phyloP scores from a whole-genome alignment of 2,329 filamentous ascomycete species.

The Aspergillus melleus region DNA sequence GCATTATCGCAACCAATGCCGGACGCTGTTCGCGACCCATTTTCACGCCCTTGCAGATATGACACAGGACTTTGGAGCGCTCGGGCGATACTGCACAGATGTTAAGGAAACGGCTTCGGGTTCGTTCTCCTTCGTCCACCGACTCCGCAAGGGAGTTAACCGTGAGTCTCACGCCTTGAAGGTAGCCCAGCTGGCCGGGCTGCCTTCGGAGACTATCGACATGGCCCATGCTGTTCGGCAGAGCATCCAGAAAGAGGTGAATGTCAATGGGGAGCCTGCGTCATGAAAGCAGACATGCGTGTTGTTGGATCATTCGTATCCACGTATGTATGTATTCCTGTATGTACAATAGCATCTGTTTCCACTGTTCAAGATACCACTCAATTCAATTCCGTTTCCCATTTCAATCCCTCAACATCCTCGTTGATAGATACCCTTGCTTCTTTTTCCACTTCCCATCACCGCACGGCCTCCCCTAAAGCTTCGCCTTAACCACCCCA shows the following conservation, averaged over 20 bases:
- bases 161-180: conserved; percentile 87
- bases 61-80: conserved; percentile 57
- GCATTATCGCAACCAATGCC: conserved; percentile 71
- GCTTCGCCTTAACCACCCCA: conserved; percentile 2
- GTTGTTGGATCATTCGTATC: background rate
- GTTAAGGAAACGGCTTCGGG: conserved; percentile 71
- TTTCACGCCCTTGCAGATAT: conserved; percentile 85
- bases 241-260: background rate
- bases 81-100: conserved; percentile 86
- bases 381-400: background rate
- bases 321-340: background rate
- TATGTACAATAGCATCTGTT: background rate
- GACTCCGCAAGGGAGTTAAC: conserved; percentile 78
- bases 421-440: background rate
- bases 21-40: conserved; percentile 90
- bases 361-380: background rate
- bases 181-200: conserved; percentile 82
- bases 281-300: background rate
- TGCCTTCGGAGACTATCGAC: conserved; percentile 71
- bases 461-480: background rate
- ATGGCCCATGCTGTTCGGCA: conserved; percentile 63
- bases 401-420: conserved; percentile 9
- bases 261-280: too few relatives aligned
- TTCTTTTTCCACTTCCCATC: background rate
- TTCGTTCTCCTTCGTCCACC: conserved; percentile 81